Evolutionary conservation across 768 basidiomycete species (phyloP).

Genomic region (Calocera viscosa): DNA sequence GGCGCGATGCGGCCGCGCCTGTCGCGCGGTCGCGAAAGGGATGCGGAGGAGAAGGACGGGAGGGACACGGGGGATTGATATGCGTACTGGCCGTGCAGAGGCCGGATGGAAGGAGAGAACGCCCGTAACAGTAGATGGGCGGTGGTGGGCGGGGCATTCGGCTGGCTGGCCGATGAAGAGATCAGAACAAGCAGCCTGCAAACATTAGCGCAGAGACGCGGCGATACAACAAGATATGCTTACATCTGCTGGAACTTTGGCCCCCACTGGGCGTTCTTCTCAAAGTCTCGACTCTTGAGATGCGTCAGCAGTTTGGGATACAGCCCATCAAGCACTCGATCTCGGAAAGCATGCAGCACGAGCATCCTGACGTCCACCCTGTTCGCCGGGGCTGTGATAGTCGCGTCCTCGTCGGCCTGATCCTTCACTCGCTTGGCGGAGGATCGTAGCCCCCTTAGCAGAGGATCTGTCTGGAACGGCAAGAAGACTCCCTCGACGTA

Average conservation of each 20-base stretch:
- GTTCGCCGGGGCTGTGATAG: conserved; percentile 28
- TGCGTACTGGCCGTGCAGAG: background rate
- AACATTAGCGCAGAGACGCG: background rate
- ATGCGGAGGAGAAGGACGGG: background rate
- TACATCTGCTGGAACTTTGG: conserved; percentile 75
- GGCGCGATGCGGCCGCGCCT: background rate
- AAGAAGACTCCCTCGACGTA: conserved; percentile 71
- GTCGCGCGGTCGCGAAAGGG: background rate
- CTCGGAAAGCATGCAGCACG: conserved; percentile 68
- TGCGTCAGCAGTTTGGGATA: background rate
- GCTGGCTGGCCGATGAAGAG: background rate
- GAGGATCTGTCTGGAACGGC: conserved; percentile 48
- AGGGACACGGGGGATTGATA: conserved; percentile 1
- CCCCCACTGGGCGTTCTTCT: conserved; percentile 40
- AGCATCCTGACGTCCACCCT: conserved; percentile 71
- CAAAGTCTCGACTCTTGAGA: conserved; percentile 12
- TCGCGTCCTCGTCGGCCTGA: conserved; percentile 7
- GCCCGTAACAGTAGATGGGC: background rate
- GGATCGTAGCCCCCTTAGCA: conserved; percentile 58
- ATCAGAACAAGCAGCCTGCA: background rate
- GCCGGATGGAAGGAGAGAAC: background rate
- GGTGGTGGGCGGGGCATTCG: background rate
- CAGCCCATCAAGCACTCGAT: conserved; percentile 38
- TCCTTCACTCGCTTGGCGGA: conserved; percentile 31
- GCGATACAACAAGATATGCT: conserved; percentile 16